phyloP scores from a whole-genome alignment of 1,284 basidiomycete species.

The Naganishia albida region DNA sequence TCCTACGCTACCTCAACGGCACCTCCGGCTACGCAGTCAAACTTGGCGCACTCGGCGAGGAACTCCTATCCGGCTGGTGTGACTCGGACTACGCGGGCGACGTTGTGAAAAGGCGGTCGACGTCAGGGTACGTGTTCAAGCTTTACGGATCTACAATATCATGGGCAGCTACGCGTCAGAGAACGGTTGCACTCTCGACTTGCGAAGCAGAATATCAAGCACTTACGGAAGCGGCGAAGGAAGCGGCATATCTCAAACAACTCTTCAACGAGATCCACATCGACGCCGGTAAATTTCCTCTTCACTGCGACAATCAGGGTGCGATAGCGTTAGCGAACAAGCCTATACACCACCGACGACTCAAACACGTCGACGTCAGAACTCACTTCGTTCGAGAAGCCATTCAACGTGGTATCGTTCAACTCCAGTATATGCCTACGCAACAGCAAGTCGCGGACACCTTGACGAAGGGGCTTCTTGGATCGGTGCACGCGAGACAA shows the following conservation, averaged over 20 bases:
- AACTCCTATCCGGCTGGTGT: neutral
- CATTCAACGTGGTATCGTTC: neutral
- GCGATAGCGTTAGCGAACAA: slow-evolving; percentile 52
- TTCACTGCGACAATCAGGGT: slow-evolving; percentile 51
- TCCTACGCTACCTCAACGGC: neutral
- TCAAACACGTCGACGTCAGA: slow-evolving; percentile 57
- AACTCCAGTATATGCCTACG: neutral
- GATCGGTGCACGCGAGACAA: neutral
- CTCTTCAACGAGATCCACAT: neutral
- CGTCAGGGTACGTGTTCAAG: slow-evolving; percentile 52
- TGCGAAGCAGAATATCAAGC: slow-evolving; percentile 35
- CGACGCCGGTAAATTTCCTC: neutral
- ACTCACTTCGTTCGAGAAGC: slow-evolving; percentile 55
- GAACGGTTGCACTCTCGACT: slow-evolving; percentile 19
- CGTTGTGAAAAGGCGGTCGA: slow-evolving; percentile 41
- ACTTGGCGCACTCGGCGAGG: neutral
- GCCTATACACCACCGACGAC: slow-evolving; percentile 43
- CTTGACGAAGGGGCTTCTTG: neutral
- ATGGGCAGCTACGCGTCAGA: neutral
- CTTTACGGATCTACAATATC: slow-evolving; percentile 1
- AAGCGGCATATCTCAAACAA: slow-evolving; percentile 5
- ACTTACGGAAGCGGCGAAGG: slow-evolving; percentile 13
- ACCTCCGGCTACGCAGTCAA: neutral
- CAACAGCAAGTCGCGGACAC: neutral
- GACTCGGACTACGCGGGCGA: slow-evolving; percentile 16